Evolutionary conservation across 2,329 filamentous ascomycete species (phyloP).

Genomic region (Exophiala mesophila): DNA sequence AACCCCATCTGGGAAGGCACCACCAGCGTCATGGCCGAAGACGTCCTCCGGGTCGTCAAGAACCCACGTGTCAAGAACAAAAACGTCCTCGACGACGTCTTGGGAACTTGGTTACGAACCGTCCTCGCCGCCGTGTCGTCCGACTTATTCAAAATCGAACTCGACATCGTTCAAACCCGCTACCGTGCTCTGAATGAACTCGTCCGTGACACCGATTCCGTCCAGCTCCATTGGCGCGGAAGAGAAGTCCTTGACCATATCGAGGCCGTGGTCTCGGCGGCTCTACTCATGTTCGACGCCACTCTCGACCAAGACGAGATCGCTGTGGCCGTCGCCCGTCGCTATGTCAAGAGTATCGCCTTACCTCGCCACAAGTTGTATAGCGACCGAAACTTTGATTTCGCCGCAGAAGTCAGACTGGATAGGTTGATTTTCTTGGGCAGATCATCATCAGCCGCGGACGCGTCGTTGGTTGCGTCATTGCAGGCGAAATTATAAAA

Average conservation of each 20-base stretch:
- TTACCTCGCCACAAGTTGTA: slow-evolving; percentile 9
- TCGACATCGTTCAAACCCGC: slow-evolving; percentile 10
- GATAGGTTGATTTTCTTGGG: slow-evolving; percentile 22
- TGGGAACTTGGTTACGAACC: slow-evolving; percentile 11
- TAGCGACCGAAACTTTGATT: not conserved
- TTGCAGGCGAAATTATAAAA: slow-evolving; percentile 13
- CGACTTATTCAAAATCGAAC: slow-evolving; percentile 2
- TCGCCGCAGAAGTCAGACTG: slow-evolving; percentile 11
- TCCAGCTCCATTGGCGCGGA: slow-evolving; percentile 13
- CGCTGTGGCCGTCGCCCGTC: slow-evolving; percentile 33
- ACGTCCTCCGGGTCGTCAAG: slow-evolving; percentile 18
- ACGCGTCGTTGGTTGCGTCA: not conserved
- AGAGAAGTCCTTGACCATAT: slow-evolving; percentile 16
- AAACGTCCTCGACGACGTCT: slow-evolving; percentile 7
- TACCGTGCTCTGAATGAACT: slow-evolving; percentile 7
- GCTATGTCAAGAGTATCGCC: slow-evolving; percentile 31
- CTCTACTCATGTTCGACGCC: slow-evolving; percentile 37
- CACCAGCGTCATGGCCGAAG: slow-evolving; percentile 52
- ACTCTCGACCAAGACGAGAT: slow-evolving; percentile 32
- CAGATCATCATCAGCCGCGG: slow-evolving; percentile 1
- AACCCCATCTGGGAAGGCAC: slow-evolving; percentile 67
- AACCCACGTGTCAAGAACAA: slow-evolving; percentile 6
- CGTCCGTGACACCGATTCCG: slow-evolving; percentile 4
- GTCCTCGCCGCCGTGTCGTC: slow-evolving; percentile 7
- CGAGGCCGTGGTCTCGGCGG: slow-evolving; percentile 30